These are phyloP conservation scores for Lipomyces yamanashiensis DNA, from an alignment of 805 yeast genomes.

Conservation along the genomic window DNA sequence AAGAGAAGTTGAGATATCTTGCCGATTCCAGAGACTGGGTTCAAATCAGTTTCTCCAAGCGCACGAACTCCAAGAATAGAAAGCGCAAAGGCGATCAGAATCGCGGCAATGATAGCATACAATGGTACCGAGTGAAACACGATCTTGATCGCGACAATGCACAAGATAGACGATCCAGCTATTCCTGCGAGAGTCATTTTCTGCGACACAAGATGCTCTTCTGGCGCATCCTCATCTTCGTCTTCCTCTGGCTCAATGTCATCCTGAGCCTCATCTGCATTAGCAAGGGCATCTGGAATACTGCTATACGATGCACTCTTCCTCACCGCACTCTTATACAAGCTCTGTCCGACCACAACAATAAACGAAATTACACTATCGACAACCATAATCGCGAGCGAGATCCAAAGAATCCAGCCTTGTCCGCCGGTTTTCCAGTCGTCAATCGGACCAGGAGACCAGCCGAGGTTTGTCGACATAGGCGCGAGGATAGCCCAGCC, in stretches of 20 bases:
- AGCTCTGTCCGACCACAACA: constrained; percentile 45
- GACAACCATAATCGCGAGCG: constrained; percentile 89
- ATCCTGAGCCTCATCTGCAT: constrained; percentile 7
- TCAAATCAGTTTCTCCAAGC: constrained; percentile 92
- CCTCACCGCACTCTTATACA: constrained; percentile 17
- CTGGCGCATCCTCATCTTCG: constrained; percentile 49
- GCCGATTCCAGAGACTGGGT: constrained; percentile 97
- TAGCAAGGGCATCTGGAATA: constrained; percentile 9
- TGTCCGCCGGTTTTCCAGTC: constrained; percentile 95
- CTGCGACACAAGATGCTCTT: constrained; percentile 56
- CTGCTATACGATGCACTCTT: constrained; percentile 10
- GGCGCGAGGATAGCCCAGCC: constrained; percentile 97
- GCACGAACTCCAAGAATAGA: constrained; percentile 92
- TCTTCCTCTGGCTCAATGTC: constrained; percentile 15
- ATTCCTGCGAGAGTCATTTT: constrained; percentile 64
- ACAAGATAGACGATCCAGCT: constrained; percentile 64
- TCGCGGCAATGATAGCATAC: constrained; percentile 69
- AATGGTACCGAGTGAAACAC: constrained; percentile 74
- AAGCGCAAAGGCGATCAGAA: constrained; percentile 73
- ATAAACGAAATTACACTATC: constrained; percentile 84
- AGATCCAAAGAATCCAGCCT: constrained; percentile 97
- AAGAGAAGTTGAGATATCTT: constrained; percentile 88
- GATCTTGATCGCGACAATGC: constrained; percentile 64
- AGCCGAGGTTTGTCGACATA: constrained; percentile 63
- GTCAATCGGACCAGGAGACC: constrained; percentile 90